Evolutionary conservation across 768 basidiomycete species (phyloP).

Genomic region (Mycena rosella): DNA sequence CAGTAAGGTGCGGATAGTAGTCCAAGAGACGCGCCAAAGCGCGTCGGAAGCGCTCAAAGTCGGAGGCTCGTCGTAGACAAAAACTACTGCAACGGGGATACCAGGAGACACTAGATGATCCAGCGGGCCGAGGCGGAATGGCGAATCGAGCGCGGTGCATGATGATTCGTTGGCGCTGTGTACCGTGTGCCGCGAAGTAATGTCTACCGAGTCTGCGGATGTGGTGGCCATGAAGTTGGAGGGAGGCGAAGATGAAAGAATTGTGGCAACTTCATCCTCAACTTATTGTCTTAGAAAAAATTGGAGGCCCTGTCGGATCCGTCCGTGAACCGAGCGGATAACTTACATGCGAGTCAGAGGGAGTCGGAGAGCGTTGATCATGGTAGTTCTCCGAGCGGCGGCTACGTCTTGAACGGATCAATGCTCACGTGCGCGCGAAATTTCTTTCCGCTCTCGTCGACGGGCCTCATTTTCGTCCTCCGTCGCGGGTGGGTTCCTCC

Average conservation of each 20-base stretch:
- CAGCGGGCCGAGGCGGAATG: slow-evolving; percentile 34
- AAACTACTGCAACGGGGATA: slow-evolving; percentile 36
- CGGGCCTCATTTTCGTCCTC: too few relatives aligned
- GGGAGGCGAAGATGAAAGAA: background rate
- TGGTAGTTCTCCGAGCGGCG: too few relatives aligned
- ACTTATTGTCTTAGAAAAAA: too few relatives aligned
- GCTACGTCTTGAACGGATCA: too few relatives aligned
- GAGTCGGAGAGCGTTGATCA: too few relatives aligned
- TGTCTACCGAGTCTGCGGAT: slow-evolving; percentile 4
- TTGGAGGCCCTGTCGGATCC: too few relatives aligned
- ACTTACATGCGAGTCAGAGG: too few relatives aligned
- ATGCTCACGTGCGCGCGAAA: too few relatives aligned
- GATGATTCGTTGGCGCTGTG: slow-evolving; percentile 25
- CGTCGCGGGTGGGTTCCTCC: too few relatives aligned
- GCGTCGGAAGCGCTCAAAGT: slow-evolving; percentile 30
- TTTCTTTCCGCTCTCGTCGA: too few relatives aligned
- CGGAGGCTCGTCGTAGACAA: slow-evolving; percentile 27
- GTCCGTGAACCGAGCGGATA: too few relatives aligned
- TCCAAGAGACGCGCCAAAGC: slow-evolving; percentile 29
- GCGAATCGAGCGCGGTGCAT: slow-evolving; percentile 16
- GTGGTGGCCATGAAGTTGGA: slow-evolving; percentile 4
- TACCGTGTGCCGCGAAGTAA: slow-evolving; percentile 16
- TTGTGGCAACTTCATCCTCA: background rate
- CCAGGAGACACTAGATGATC: slow-evolving; percentile 24
- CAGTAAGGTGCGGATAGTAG: slow-evolving; percentile 38